Evolutionary conservation across 805 yeast species (phyloP), one percentile per base, ranked within the genome.

Genomic region (Candida tallmaniae): DNA sequence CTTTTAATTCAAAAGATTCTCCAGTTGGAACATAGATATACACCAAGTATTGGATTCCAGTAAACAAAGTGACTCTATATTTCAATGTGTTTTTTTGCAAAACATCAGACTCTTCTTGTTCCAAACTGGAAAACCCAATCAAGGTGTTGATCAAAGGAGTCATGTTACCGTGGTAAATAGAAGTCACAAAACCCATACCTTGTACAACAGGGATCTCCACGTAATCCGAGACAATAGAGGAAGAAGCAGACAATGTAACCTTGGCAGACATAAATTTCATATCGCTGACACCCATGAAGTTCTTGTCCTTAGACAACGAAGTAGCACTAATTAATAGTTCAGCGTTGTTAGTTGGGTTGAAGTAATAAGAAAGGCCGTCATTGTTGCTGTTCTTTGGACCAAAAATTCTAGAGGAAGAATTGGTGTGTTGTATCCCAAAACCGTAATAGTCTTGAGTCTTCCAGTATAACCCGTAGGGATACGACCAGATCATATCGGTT

Each of bases 171-270:
- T 59, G 51, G 36, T 72, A 68, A 42, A 80, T 57, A 18, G 80
- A 85, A 21, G 95, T 81, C 11, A 84, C 75, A 42, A 84, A 78
- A 5, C 96, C 96, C 75, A 72, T 70, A 35, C 97, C 97, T 56
- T 83, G 89, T 5, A 81, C 83, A 35, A 83, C 50, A 4, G 90
- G 89, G 24, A 74, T 52, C 22, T 62, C 62, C 33, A 79, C 51
- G 22, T 60, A 65, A 29, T 75, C 76, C 11, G 56, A 38, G 6
- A 39, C 41, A 20, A 47, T 48, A 6, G 51, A 33, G 36, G 60
- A 32, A 40, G 52, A 46, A 7, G 54, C 49, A 31, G 73, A 60
- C 29, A 64, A 51, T 2, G 65, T 60, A 8, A 70, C 76, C 28
- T 62, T 58, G 10, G 70, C 74, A 5, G 83, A 76, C 56, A 78